Conservation (phyloP, 2,329 filamentous ascomycete genomes). For the Dryadomyces quercus-mongolicae region DNA sequence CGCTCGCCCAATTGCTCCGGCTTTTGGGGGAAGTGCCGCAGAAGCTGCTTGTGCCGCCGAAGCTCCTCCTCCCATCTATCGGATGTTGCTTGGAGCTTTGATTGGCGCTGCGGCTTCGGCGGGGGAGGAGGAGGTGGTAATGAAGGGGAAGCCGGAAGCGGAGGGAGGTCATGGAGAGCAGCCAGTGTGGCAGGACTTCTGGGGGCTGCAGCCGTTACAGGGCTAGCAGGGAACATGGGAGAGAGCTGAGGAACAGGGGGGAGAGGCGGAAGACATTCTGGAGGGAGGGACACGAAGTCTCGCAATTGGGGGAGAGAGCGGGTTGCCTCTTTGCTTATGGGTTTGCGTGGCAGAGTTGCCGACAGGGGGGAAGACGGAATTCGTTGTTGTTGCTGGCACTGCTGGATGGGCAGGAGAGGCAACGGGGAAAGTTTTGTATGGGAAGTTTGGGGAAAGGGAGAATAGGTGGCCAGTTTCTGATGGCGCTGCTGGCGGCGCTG, state of each 20-base stretch:
- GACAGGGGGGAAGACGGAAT: background rate
- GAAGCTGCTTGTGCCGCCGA: slow-evolving; percentile 6
- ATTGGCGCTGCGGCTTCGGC: background rate
- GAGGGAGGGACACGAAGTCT: background rate
- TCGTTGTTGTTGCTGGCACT: background rate
- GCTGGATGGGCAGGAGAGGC: slow-evolving; percentile 2
- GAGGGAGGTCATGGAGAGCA: background rate
- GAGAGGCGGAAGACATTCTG: slow-evolving; percentile 8
- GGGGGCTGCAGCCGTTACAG: background rate
- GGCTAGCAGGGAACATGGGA: slow-evolving; percentile 1
- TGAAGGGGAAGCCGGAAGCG: background rate
- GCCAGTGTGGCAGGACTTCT: background rate
- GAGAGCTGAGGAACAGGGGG: slow-evolving; percentile 3
- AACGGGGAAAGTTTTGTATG: slow-evolving; percentile 3
- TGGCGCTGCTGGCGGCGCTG: slow-evolving; percentile 9
- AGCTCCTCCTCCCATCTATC: slow-evolving; percentile 4
- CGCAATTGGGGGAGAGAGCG: slow-evolving; percentile 11
- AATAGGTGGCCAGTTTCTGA: slow-evolving; percentile 6
- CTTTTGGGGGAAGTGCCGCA: slow-evolving; percentile 6
- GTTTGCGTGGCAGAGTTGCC: background rate
- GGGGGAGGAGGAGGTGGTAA: slow-evolving; percentile 2
- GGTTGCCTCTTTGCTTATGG: slow-evolving; percentile 6
- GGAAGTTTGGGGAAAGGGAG: slow-evolving; percentile 1
- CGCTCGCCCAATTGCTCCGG: background rate
- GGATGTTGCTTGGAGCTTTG: background rate